A percentile compares a stretch with the other conserved stretches of the same genome.
phyloP scores from a whole-genome alignment of 106 monocot genomes.

The Alisma plantagoaquatica region DNA sequence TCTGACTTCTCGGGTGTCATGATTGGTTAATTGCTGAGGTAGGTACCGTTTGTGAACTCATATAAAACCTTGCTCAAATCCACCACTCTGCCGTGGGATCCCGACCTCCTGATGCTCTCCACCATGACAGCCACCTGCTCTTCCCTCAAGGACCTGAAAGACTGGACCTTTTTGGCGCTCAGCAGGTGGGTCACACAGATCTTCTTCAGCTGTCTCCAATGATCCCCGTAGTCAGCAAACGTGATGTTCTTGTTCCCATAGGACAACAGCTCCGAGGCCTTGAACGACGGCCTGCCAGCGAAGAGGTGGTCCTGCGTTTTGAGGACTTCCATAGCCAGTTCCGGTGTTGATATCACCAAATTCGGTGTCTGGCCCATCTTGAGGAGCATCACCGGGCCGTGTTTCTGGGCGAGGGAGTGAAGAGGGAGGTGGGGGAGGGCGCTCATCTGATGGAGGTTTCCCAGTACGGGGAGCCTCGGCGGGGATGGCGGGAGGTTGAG shows the following conservation, averaged over 20 bases:
- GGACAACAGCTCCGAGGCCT: not conserved
- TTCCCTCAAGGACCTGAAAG: not conserved
- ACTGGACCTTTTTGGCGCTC: not conserved
- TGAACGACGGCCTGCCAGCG: constrained; percentile 18
- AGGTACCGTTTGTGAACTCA: too few species aligned
- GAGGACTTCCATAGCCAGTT: constrained; percentile 20
- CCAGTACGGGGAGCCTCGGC: constrained; percentile 31
- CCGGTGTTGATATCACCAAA: constrained; percentile 27
- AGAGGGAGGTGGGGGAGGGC: constrained; percentile 27
- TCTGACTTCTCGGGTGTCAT: too few species aligned
- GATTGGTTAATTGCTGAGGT: too few species aligned
- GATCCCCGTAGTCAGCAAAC: constrained; percentile 2
- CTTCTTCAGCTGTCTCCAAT: constrained; percentile 12
- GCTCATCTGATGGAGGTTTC: constrained; percentile 39
- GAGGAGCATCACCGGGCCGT: constrained; percentile 37
- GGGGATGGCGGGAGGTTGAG: constrained; percentile 30
- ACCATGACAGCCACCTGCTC: constrained; percentile 8
- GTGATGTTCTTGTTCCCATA: not conserved
- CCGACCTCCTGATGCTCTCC: constrained; percentile 4
- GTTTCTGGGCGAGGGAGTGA: constrained; percentile 11
- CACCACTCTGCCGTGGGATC: not conserved
- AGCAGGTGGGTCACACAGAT: not conserved
- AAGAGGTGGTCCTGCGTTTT: constrained; percentile 29
- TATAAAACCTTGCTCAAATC: too few species aligned
- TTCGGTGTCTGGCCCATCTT: constrained; percentile 16